Evolutionary conservation across 1,284 basidiomycete genomes (phyloP).

Genomic region (Ustilago bromivora): DNA sequence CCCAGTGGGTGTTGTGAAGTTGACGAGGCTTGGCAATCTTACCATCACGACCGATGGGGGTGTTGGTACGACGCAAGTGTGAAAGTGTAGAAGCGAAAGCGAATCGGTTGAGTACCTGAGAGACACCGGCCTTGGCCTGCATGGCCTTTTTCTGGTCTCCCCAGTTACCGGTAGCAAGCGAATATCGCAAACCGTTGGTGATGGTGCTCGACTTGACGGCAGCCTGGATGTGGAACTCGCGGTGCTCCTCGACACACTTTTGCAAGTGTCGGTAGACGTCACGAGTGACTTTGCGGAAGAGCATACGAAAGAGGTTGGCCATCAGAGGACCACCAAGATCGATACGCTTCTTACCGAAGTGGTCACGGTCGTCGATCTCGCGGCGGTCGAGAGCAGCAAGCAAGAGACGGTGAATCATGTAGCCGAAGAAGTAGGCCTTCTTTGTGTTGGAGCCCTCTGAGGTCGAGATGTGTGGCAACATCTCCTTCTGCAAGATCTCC

Average conservation of each 20-base stretch:
- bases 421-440: constrained; percentile 99
- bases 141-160: constrained; percentile 97
- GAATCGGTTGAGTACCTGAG: constrained; percentile 97
- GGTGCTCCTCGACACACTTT: constrained; percentile 93
- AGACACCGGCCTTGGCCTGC: constrained; percentile 95
- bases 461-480: constrained; percentile 97
- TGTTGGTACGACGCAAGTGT: constrained; percentile 97
- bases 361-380: constrained; percentile 98
- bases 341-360: constrained; percentile 97
- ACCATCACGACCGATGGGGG: constrained; percentile 95
- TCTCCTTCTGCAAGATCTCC: constrained; percentile 98
- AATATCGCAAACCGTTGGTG: constrained; percentile 97
- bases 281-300: constrained; percentile 95
- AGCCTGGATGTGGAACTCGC: constrained; percentile 90
- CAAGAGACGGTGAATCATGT: constrained; percentile 97
- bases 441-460: constrained; percentile 95
- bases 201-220: constrained; percentile 95
- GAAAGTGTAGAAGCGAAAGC: constrained; percentile 98
- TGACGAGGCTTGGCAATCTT: constrained; percentile 99
- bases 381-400: constrained; percentile 92
- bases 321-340: constrained; percentile 95
- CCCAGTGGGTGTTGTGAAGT: constrained; percentile 99
- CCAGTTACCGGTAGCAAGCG: constrained; percentile 99
- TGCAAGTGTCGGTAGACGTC: constrained; percentile 97
- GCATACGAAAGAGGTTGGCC: constrained; percentile 95